A percentile compares a stretch with the other conserved stretches of the same genome.
These are phyloP conservation scores for Neurospora discreta DNA, from an alignment of 495 filamentous ascomycete species.

Conservation along the genomic window DNA sequence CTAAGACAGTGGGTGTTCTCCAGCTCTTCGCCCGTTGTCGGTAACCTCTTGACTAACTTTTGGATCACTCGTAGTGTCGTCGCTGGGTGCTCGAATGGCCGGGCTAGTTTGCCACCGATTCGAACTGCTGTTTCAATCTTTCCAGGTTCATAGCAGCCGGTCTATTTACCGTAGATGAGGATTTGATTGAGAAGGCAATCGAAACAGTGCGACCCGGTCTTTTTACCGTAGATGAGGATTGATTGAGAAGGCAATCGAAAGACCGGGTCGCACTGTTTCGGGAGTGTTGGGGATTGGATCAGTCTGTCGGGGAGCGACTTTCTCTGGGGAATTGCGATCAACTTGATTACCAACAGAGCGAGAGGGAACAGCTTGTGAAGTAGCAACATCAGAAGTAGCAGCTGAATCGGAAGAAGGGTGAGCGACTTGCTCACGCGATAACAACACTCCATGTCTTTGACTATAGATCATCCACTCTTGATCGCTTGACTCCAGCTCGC, in stretches of 20 bases:
- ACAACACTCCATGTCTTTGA: not conserved
- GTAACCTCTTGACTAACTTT: constrained; percentile 31
- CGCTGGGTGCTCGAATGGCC: not conserved
- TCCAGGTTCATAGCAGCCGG: not conserved
- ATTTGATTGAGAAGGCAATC: not conserved
- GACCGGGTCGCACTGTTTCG: not conserved
- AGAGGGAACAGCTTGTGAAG: too few species aligned
- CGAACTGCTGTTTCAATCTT: not conserved
- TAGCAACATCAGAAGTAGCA: too few species aligned
- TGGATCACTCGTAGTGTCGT: not conserved
- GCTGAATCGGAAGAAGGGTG: too few species aligned
- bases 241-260: not conserved
- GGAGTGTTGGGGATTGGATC: not conserved
- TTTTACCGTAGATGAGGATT: not conserved
- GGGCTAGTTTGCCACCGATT: not conserved
- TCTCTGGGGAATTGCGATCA: too few species aligned
- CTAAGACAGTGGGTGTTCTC: constrained; percentile 79
- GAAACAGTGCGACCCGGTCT: not conserved
- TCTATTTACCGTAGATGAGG: not conserved
- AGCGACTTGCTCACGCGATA: not conserved
- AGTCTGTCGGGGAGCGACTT: not conserved
- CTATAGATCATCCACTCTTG: not conserved
- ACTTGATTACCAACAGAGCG: too few species aligned
- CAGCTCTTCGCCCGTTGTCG: constrained; percentile 88
- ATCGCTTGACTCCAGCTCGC: not conserved